Percentiles rank a stretch among this genome's conserved stretches.
These are phyloP conservation scores for Penicillium aurantiogriseum DNA, from an alignment of 2,329 filamentous ascomycete species.

Conservation along the genomic window DNA sequence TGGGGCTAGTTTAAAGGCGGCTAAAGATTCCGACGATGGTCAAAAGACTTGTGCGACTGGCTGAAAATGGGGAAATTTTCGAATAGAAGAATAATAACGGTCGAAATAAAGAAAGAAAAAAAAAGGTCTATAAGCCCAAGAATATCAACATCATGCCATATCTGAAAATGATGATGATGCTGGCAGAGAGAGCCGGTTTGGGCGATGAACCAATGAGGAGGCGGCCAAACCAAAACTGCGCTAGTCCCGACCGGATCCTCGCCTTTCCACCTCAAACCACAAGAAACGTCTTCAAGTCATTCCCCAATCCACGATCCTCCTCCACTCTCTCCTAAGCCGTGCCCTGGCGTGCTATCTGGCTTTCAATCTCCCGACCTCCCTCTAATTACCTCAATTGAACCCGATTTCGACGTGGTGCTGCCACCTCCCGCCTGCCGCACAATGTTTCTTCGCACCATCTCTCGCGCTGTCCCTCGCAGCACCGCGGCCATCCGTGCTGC, in stretches of 20 bases:
- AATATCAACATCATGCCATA: constrained; percentile 7
- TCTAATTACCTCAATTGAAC: constrained; percentile 29
- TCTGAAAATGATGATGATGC: constrained; percentile 22
- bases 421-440: constrained; percentile 34
- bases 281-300: constrained; percentile 33
- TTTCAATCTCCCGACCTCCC: constrained; percentile 17
- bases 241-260: constrained; percentile 36
- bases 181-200: constrained; percentile 19
- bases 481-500: constrained; percentile 40
- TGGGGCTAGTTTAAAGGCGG: background rate
- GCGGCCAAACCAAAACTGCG: constrained; percentile 34
- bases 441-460: constrained; percentile 49
- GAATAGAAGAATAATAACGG: background rate
- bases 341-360: constrained; percentile 25
- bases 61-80: background rate
- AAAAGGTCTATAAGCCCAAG: background rate
- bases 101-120: background rate
- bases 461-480: constrained; percentile 47
- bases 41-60: background rate
- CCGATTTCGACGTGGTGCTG: constrained; percentile 27
- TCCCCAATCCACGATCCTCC: constrained; percentile 33
- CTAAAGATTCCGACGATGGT: constrained; percentile 1
- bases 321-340: constrained; percentile 32
- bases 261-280: constrained; percentile 44
- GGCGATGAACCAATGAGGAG: constrained; percentile 34